These are phyloP conservation scores for Candida patagonica DNA, from an alignment of 805 yeast species.

Conservation along the genomic window DNA sequence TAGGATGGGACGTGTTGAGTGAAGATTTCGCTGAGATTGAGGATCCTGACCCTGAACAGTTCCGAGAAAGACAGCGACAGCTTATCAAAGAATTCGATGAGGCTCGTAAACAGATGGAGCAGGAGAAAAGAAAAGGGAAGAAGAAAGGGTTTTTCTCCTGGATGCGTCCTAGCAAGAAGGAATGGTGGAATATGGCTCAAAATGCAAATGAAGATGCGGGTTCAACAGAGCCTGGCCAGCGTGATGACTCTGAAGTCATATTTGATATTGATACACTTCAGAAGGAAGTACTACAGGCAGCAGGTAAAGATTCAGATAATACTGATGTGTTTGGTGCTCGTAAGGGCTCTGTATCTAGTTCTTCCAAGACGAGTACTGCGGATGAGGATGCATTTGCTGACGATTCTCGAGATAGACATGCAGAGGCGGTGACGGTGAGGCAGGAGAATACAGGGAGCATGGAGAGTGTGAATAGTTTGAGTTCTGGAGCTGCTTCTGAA, in stretches of 20 bases:
- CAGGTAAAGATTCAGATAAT: neutral
- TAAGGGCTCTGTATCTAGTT: neutral
- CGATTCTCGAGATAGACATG: conserved; percentile 19
- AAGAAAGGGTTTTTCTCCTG: conserved; percentile 32
- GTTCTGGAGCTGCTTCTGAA: too few relatives aligned
- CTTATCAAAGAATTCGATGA: conserved; percentile 79
- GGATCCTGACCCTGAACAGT: conserved; percentile 86
- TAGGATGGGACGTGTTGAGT: conserved; percentile 73
- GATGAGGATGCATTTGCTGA: conserved; percentile 23
- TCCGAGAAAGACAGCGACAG: conserved; percentile 67
- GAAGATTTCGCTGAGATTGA: conserved; percentile 95
- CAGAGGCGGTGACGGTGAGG: too few relatives aligned
- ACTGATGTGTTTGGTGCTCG: conserved; percentile 4
- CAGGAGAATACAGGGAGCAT: too few relatives aligned
- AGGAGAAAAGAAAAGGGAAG: conserved; percentile 11
- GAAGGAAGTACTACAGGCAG: conserved; percentile 22
- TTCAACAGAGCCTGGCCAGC: conserved; percentile 31
- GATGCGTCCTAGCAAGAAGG: conserved; percentile 42
- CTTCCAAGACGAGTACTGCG: conserved; percentile 11
- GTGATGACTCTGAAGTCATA: conserved; percentile 30
- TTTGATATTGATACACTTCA: conserved; percentile 34
- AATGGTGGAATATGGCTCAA: conserved; percentile 45
- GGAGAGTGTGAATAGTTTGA: too few relatives aligned
- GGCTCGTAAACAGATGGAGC: conserved; percentile 55
- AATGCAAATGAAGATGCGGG: conserved; percentile 31